Conservation (phyloP, 1,284 basidiomycete genomes). For the Golubevia pallescens region DNA sequence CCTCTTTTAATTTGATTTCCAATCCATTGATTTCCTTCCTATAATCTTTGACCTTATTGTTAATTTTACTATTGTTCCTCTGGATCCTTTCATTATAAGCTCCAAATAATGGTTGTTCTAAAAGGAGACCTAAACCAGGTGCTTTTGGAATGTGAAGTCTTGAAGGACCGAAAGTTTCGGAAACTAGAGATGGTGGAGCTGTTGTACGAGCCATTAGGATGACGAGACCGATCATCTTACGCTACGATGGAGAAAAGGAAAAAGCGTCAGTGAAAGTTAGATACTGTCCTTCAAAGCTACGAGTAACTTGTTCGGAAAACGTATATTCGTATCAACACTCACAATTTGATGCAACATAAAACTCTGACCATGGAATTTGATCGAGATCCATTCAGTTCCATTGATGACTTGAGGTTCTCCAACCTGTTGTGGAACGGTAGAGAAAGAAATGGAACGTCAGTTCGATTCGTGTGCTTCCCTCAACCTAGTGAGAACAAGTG, state of each 20-base stretch:
- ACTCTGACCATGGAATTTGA: slow-evolving; percentile 93
- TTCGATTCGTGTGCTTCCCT: too few species aligned
- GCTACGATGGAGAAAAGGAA: slow-evolving; percentile 65
- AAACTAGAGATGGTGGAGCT: slow-evolving; percentile 39
- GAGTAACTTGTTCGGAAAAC: too few species aligned
- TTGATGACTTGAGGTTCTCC: slow-evolving; percentile 81
- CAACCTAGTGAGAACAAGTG: slow-evolving; percentile 13
- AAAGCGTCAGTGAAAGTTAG: too few species aligned
- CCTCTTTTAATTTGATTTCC: slow-evolving; percentile 11
- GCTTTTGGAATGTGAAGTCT: slow-evolving; percentile 91
- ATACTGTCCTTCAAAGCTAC: too few species aligned
- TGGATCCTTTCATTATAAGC: slow-evolving; percentile 68
- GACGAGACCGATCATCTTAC: slow-evolving; percentile 94
- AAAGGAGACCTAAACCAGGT: slow-evolving; percentile 89
- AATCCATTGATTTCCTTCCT: slow-evolving; percentile 6
- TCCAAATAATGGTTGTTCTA: slow-evolving; percentile 87
- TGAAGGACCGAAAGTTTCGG: slow-evolving; percentile 71
- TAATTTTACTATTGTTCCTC: too few species aligned
- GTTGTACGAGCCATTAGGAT: slow-evolving; percentile 69
- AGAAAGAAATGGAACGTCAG: not conserved
- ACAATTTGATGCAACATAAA: slow-evolving; percentile 96
- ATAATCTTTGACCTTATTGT: slow-evolving; percentile 3
- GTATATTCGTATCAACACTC: too few species aligned
- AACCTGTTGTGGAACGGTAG: slow-evolving; percentile 67
- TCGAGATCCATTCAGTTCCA: slow-evolving; percentile 91